Evolutionary conservation across 331 rosid genomes (phyloP).

Genomic region (Ulmus americana): DNA sequence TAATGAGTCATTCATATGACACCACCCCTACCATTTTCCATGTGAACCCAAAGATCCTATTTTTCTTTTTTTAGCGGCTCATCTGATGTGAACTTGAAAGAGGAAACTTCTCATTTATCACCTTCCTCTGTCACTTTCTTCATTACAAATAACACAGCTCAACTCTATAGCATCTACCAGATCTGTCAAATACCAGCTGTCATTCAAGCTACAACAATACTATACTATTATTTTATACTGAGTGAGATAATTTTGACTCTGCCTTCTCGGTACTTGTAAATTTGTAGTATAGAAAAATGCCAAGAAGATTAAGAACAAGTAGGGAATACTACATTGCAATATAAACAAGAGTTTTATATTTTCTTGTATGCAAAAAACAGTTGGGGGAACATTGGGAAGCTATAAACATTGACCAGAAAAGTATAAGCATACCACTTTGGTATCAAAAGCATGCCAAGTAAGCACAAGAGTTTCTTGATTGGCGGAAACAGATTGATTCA

Average conservation of each 20-base stretch:
- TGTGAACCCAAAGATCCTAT: constrained; percentile 38
- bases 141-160: background rate
- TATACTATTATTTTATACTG: background rate
- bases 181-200: constrained; percentile 29
- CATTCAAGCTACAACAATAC: constrained; percentile 17
- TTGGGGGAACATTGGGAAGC: constrained; percentile 3
- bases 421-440: constrained; percentile 3
- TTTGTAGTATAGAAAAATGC: background rate
- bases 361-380: background rate
- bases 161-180: background rate
- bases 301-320: background rate
- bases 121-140: constrained; percentile 20
- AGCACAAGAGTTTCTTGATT: constrained; percentile 17
- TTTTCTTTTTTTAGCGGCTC: background rate
- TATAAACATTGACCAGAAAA: constrained; percentile 4
- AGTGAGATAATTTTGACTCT: background rate
- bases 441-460: constrained; percentile 7
- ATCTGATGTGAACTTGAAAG: constrained; percentile 33
- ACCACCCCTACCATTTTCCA: constrained; percentile 25
- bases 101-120: background rate
- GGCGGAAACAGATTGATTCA: constrained; percentile 20
- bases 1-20: constrained; percentile 7
- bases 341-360: no score
- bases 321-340: background rate
- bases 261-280: constrained; percentile 1